A percentile compares a stretch with the other conserved stretches of the same genome.
Evolutionary conservation across 2,329 filamentous ascomycete species (phyloP).

Genomic region (Exophiala mesophila): DNA sequence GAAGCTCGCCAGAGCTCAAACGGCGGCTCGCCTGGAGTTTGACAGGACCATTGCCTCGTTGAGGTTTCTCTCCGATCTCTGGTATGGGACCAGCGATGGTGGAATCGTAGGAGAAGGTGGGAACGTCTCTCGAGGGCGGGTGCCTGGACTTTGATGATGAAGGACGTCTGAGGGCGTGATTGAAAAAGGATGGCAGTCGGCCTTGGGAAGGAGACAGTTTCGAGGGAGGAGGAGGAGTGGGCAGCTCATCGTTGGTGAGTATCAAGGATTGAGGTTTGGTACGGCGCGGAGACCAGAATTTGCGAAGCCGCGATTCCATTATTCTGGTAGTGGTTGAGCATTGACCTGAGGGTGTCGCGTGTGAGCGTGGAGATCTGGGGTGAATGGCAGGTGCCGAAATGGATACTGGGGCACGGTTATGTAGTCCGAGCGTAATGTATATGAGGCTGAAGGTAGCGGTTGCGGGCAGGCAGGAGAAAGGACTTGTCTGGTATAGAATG

Average conservation of each 20-base stretch:
- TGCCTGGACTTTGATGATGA: constrained; percentile 5
- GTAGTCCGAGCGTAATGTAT: constrained; percentile 4
- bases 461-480: constrained; percentile 5
- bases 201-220: constrained; percentile 10
- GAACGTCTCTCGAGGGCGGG: constrained; percentile 5
- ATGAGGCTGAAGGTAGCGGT: background rate
- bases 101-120: constrained; percentile 21
- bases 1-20: constrained; percentile 26
- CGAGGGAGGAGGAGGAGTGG: too few species aligned
- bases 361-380: constrained; percentile 8
- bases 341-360: constrained; percentile 10
- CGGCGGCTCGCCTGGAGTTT: constrained; percentile 27
- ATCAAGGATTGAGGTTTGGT: constrained; percentile 7
- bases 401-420: constrained; percentile 16
- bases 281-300: constrained; percentile 13
- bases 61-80: constrained; percentile 20
- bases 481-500: constrained; percentile 15
- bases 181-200: constrained; percentile 18
- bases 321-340: constrained; percentile 9
- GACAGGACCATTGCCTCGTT: constrained; percentile 27
- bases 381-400: constrained; percentile 14
- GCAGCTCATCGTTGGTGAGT: too few species aligned
- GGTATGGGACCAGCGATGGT: constrained; percentile 22
- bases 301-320: constrained; percentile 22
- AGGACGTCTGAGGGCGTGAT: constrained; percentile 16